Percentiles rank a stretch among this genome's conserved stretches.
phyloP scores from a whole-genome alignment of 352 stramenopile species.

The Phytopythium kandeliae region DNA sequence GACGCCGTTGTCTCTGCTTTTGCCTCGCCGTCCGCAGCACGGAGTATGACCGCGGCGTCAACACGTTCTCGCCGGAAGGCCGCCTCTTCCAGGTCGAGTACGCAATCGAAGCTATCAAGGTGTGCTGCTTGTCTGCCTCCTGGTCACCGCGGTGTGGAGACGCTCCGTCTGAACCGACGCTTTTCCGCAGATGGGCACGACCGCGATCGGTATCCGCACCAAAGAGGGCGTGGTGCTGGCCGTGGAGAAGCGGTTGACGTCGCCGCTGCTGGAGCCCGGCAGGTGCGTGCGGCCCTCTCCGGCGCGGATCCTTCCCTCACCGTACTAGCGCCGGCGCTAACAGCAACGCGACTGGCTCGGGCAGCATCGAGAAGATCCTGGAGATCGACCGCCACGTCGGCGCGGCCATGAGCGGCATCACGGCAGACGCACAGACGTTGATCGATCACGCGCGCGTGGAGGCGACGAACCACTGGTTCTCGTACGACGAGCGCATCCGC shows the following conservation, averaged over 20 bases:
- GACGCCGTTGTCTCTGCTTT: background rate
- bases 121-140: slow-evolving; percentile 12
- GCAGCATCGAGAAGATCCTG: slow-evolving; percentile 99
- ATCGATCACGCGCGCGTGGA: slow-evolving; percentile 99
- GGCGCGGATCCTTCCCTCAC: background rate
- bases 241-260: slow-evolving; percentile 98
- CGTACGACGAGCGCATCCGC: slow-evolving; percentile 97
- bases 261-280: slow-evolving; percentile 91
- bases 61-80: slow-evolving; percentile 99
- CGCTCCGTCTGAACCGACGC: background rate
- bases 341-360: slow-evolving; percentile 6
- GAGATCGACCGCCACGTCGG: slow-evolving; percentile 98
- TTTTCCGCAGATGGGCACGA: slow-evolving; percentile 93
- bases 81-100: slow-evolving; percentile 99
- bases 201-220: slow-evolving; percentile 97
- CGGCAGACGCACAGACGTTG: slow-evolving; percentile 97
- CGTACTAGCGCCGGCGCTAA: no score
- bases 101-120: slow-evolving; percentile 97
- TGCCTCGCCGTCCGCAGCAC: slow-evolving; percentile 48
- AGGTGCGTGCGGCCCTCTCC: slow-evolving; percentile 31
- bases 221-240: slow-evolving; percentile 97
- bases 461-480: slow-evolving; percentile 98
- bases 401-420: slow-evolving; percentile 97
- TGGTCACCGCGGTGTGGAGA: background rate
- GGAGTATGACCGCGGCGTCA: slow-evolving; percentile 99